These are phyloP conservation scores for Gillenia trifoliata DNA, from an alignment of 306 rosid genomes.

Conservation along the genomic window DNA sequence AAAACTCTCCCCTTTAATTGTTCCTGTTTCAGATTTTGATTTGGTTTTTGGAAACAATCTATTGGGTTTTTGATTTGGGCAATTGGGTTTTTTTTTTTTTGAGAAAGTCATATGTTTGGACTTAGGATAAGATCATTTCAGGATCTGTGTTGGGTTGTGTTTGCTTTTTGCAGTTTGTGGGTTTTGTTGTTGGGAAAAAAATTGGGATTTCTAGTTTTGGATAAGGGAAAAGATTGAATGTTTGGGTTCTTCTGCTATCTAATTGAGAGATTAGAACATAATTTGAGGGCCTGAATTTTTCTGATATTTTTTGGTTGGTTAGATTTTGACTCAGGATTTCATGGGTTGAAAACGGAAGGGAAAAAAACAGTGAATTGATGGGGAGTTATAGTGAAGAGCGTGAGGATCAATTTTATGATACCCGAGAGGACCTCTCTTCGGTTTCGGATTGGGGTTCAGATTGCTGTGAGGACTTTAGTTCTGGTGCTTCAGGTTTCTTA, in stretches of 20 bases:
- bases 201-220: not conserved
- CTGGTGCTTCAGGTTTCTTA: constrained; percentile 24
- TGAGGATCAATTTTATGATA: constrained; percentile 62
- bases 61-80: constrained; percentile 4
- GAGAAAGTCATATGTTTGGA: not conserved
- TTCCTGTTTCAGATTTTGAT: not conserved
- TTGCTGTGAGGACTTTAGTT: constrained; percentile 40
- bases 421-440: constrained; percentile 65
- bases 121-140: not conserved
- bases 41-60: constrained; percentile 9
- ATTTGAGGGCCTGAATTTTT: constrained; percentile 7
- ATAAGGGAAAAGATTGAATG: not conserved
- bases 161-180: constrained; percentile 1
- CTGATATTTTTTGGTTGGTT: not conserved
- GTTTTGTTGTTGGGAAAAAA: not conserved
- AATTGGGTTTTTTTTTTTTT: not conserved
- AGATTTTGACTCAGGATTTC: constrained; percentile 22
- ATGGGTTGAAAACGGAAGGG: constrained; percentile 22
- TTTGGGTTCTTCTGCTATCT: not conserved
- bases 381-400: constrained; percentile 25
- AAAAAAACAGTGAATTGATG: constrained; percentile 18
- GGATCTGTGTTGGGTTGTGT: constrained; percentile 22
- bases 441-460: constrained; percentile 54
- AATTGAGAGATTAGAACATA: constrained; percentile 9
- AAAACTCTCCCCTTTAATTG: not conserved